phyloP scores from a whole-genome alignment of 345 rosid species.

The Lepidium africanum region DNA sequence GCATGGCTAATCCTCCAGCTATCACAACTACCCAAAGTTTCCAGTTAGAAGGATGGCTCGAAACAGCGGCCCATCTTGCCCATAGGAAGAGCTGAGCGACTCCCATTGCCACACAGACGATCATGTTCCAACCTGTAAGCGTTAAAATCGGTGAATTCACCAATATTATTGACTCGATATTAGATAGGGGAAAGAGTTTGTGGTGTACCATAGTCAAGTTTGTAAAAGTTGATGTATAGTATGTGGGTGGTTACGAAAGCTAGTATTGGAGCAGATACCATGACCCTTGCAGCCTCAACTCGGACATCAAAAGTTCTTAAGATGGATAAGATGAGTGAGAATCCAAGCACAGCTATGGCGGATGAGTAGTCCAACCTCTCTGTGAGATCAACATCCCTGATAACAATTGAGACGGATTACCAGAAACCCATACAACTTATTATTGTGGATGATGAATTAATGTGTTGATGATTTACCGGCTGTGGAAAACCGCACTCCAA shows the following conservation, averaged over 20 bases:
- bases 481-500: slow-evolving; percentile 77
- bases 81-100: slow-evolving; percentile 54
- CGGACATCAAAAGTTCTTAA: slow-evolving; percentile 53
- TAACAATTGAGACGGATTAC: slow-evolving; percentile 7
- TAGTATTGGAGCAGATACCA: slow-evolving; percentile 69
- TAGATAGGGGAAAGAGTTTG: background rate
- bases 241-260: slow-evolving; percentile 69
- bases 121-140: slow-evolving; percentile 59
- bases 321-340: slow-evolving; percentile 51
- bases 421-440: background rate
- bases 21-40: slow-evolving; percentile 59
- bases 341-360: slow-evolving; percentile 67
- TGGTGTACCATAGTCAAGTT: slow-evolving; percentile 49
- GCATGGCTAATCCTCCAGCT: slow-evolving; percentile 60
- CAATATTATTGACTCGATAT: background rate
- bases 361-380: slow-evolving; percentile 74
- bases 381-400: slow-evolving; percentile 62
- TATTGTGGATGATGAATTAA: background rate
- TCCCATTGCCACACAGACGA: slow-evolving; percentile 52
- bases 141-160: background rate
- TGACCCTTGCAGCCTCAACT: slow-evolving; percentile 62
- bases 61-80: slow-evolving; percentile 57
- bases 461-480: slow-evolving; percentile 41
- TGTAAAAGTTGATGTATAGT: slow-evolving; percentile 53
- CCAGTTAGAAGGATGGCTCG: slow-evolving; percentile 55